Percentiles rank a stretch among this genome's conserved stretches.
Conservation (phyloP, 2,329 filamentous ascomycete genomes). For the Xylariaceae sp. region DNA sequence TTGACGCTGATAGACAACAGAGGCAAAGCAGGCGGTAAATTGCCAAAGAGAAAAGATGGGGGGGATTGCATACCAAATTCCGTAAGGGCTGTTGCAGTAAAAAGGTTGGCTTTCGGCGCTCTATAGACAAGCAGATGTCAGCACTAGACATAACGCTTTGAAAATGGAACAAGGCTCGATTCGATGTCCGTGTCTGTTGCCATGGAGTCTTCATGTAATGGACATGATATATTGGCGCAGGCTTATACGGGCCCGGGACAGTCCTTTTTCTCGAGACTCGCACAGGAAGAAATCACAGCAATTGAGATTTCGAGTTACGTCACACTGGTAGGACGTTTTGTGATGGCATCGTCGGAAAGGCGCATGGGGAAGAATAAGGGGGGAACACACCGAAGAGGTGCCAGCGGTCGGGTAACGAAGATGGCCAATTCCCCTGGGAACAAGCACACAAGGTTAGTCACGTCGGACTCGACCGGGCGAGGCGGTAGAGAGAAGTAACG, state of each 20-base stretch:
- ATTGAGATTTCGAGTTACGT: background rate
- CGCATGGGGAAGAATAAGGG: background rate
- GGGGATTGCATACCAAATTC: slow-evolving; percentile 45
- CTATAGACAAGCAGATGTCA: slow-evolving; percentile 2
- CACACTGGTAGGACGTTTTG: background rate
- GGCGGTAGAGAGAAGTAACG: background rate
- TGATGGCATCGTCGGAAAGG: background rate
- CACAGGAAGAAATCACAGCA: background rate
- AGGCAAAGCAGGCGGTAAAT: background rate
- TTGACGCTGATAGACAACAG: background rate
- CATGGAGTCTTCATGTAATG: background rate
- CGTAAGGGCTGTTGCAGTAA: slow-evolving; percentile 71
- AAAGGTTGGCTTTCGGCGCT: slow-evolving; percentile 69
- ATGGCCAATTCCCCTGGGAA: slow-evolving; percentile 48
- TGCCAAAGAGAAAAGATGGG: background rate
- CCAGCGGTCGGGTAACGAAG: slow-evolving; percentile 72
- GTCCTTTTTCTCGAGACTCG: background rate
- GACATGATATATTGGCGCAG: background rate
- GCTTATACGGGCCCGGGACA: too few species aligned
- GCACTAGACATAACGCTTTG: background rate
- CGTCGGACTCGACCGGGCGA: background rate
- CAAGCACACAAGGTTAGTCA: background rate
- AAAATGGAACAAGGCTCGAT: too few species aligned
- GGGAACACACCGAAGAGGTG: slow-evolving; percentile 48
- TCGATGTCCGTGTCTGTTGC: background rate